A percentile compares a stretch with the other conserved stretches of the same genome.
Conservation (phyloP, 2,329 filamentous ascomycete genomes). For the Dactylellina parvicollis region DNA sequence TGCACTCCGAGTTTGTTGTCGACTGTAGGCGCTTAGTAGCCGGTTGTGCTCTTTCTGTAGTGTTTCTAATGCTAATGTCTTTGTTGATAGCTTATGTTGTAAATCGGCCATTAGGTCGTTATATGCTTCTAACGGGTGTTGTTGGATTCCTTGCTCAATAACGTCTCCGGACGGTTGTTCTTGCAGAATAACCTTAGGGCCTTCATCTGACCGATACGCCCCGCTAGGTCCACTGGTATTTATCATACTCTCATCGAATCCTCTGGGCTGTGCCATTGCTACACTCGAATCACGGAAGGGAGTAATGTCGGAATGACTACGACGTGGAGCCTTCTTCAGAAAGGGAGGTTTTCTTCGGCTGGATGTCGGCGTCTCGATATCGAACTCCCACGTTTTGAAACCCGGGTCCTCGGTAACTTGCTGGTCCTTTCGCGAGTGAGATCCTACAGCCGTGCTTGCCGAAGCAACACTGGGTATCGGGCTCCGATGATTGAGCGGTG, state of each 20-base stretch:
- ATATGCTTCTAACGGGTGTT: slow-evolving; percentile 39
- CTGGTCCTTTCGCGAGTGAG: slow-evolving; percentile 45
- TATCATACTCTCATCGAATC: slow-evolving; percentile 1
- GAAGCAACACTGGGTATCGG: slow-evolving; percentile 38
- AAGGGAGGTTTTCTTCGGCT: slow-evolving; percentile 17
- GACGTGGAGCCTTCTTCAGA: slow-evolving; percentile 21
- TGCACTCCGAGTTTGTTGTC: slow-evolving; percentile 45
- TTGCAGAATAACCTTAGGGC: background rate
- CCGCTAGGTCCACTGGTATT: background rate
- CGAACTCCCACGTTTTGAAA: slow-evolving; percentile 45
- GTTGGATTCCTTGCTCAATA: slow-evolving; percentile 1
- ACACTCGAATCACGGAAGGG: background rate
- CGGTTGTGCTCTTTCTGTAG: slow-evolving; percentile 48
- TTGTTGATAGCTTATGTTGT: slow-evolving; percentile 50
- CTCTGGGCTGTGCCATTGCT: slow-evolving; percentile 19
- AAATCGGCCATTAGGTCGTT: slow-evolving; percentile 41
- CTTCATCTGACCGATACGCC: slow-evolving; percentile 7
- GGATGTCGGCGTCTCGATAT: slow-evolving; percentile 32
- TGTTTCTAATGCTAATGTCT: slow-evolving; percentile 41
- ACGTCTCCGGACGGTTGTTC: background rate
- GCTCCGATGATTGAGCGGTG: slow-evolving; percentile 41
- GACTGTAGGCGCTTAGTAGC: slow-evolving; percentile 30
- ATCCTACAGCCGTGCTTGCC: slow-evolving; percentile 32
- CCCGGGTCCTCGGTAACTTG: slow-evolving; percentile 27
- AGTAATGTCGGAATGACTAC: slow-evolving; percentile 5